Conservation (phyloP, 306 rosid species). For the Casuarina equisetifolia region DNA sequence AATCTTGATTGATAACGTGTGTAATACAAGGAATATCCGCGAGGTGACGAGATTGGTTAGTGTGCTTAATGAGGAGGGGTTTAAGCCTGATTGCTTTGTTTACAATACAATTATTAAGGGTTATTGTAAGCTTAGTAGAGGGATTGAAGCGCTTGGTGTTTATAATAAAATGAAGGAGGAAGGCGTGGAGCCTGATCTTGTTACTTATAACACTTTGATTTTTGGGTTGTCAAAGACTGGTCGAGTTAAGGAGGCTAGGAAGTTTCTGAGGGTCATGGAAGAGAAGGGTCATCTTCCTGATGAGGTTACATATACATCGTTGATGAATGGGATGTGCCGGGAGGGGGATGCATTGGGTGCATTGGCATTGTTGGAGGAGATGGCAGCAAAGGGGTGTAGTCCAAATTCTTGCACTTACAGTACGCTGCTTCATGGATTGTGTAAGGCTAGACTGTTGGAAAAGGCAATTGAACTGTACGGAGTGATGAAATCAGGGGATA, state of each 20-base stretch:
- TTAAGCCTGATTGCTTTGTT: slow-evolving; percentile 75
- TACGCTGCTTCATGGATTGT: slow-evolving; percentile 77
- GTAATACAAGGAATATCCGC: slow-evolving; percentile 65
- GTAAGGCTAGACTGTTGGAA: slow-evolving; percentile 65
- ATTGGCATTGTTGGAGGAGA: slow-evolving; percentile 60
- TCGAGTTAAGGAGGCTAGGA: slow-evolving; percentile 61
- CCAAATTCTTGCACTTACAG: slow-evolving; percentile 77
- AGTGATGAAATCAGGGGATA: slow-evolving; percentile 51
- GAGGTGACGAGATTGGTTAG: slow-evolving; percentile 64
- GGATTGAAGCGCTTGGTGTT: slow-evolving; percentile 70
- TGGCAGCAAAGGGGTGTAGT: slow-evolving; percentile 69
- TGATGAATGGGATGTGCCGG: slow-evolving; percentile 92
- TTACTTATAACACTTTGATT: slow-evolving; percentile 80
- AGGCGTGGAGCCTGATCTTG: slow-evolving; percentile 81
- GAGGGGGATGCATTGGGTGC: slow-evolving; percentile 69
- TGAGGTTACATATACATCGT: slow-evolving; percentile 70
- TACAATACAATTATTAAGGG: slow-evolving; percentile 90
- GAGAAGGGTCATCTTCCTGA: slow-evolving; percentile 76
- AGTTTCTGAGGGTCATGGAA: slow-evolving; percentile 61
- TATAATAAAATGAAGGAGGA: slow-evolving; percentile 74
- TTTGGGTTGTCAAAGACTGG: slow-evolving; percentile 75
- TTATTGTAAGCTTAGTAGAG: slow-evolving; percentile 67
- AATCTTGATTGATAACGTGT: slow-evolving; percentile 78
- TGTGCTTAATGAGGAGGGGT: slow-evolving; percentile 66
- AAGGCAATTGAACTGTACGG: slow-evolving; percentile 68